Evolutionary conservation across 768 basidiomycete genomes (phyloP).

Genomic region (Tricholoma sp.): DNA sequence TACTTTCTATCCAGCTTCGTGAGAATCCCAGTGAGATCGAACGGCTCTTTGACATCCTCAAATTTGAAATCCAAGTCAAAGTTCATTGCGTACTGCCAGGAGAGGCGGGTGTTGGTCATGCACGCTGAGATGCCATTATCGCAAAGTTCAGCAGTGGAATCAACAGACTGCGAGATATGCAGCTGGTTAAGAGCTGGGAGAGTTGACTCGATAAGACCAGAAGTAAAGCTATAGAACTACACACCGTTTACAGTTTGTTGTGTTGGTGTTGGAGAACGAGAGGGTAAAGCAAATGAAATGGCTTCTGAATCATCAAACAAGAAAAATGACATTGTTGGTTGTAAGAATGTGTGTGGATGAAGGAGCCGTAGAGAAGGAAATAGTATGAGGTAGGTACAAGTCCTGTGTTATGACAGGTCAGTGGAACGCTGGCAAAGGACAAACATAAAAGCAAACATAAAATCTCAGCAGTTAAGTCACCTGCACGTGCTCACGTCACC

Average conservation of each 20-base stretch:
- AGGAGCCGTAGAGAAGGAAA: not conserved
- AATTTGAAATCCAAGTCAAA: not conserved
- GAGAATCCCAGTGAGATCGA: not conserved
- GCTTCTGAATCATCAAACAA: not conserved
- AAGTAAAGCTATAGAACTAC: not conserved
- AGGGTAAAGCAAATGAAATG: not conserved
- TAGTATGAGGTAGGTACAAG: not conserved
- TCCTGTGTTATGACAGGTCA: not conserved
- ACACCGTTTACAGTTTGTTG: not conserved
- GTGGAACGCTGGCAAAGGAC: not conserved
- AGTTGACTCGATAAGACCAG: not conserved
- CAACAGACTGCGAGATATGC: not conserved
- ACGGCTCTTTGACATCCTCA: not conserved
- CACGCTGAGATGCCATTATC: too few species aligned
- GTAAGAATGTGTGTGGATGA: not conserved
- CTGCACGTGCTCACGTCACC: not conserved
- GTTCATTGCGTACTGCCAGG: not conserved
- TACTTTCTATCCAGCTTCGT: not conserved
- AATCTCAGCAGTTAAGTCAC: not conserved
- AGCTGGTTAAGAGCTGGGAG: not conserved
- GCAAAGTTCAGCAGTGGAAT: not conserved
- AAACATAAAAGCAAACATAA: not conserved
- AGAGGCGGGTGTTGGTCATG: not conserved
- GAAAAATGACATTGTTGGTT: not conserved
- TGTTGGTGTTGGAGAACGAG: not conserved